phyloP scores from a whole-genome alignment of 805 yeast genomes.

The Sugiyamaella boreocaroliniensis region DNA sequence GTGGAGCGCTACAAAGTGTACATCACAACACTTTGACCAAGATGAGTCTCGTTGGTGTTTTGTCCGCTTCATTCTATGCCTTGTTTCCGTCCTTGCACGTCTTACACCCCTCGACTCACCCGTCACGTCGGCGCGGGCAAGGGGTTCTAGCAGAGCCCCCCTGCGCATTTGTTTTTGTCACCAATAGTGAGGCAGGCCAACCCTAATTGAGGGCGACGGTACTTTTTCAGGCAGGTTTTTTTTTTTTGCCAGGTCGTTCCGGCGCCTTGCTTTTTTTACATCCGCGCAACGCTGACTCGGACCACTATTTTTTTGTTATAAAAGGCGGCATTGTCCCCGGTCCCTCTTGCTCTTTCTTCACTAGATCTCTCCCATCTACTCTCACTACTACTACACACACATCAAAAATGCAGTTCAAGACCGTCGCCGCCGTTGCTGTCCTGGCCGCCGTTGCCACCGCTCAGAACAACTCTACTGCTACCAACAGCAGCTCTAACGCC shows the following conservation, averaged over 20 bases:
- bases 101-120: background rate
- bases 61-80: background rate
- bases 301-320: background rate
- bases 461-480: slow-evolving; percentile 16
- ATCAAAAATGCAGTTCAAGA: slow-evolving; percentile 28
- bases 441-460: slow-evolving; percentile 17
- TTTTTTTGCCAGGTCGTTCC: background rate
- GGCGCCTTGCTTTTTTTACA: background rate
- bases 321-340: background rate
- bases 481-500: slow-evolving; percentile 21
- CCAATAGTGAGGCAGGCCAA: background rate
- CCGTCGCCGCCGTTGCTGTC: slow-evolving; percentile 25
- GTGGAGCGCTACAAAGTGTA: too few species aligned
- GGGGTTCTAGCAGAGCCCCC: background rate
- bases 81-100: background rate
- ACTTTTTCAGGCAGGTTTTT: background rate
- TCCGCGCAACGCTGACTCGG: background rate
- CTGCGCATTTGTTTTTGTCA: background rate
- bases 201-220: background rate
- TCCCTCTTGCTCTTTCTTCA: background rate
- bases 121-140: background rate
- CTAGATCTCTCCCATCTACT: background rate
- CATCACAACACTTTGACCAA: background rate
- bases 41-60: background rate
- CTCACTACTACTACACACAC: slow-evolving; percentile 3